phyloP scores from a whole-genome alignment of 2,329 filamentous ascomycete genomes.

The Stenocarpella maydis region DNA sequence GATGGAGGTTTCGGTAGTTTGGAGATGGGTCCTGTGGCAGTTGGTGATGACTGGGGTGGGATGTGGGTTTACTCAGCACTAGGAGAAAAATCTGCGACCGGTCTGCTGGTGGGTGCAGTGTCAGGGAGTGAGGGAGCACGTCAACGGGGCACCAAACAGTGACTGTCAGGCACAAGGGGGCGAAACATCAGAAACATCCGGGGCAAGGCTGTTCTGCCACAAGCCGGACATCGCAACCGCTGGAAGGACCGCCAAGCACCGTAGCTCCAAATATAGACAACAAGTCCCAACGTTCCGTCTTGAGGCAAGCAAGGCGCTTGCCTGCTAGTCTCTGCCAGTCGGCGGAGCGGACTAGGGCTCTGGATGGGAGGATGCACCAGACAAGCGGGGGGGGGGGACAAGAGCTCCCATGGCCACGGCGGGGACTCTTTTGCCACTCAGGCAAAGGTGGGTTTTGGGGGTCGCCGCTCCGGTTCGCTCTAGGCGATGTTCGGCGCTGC shows the following conservation, averaged over 20 bases:
- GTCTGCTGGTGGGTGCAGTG: not conserved
- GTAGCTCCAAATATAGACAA: constrained; percentile 25
- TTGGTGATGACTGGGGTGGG: not conserved
- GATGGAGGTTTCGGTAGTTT: not conserved
- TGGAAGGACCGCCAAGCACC: constrained; percentile 14
- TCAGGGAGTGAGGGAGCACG: not conserved
- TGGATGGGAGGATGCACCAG: not conserved
- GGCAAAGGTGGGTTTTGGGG: not conserved
- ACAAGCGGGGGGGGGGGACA: not conserved
- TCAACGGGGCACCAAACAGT: not conserved
- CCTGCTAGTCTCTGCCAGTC: not conserved
- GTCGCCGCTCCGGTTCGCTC: constrained; percentile 16
- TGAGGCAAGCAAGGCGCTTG: not conserved
- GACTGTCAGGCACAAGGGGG: constrained; percentile 21
- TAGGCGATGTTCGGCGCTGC: constrained; percentile 10
- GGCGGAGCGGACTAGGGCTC: constrained; percentile 2
- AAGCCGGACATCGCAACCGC: not conserved
- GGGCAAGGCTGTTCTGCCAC: not conserved
- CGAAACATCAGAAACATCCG: constrained; percentile 7
- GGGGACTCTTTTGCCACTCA: not conserved
- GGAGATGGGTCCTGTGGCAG: not conserved
- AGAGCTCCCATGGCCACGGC: not conserved
- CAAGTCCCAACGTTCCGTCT: not conserved
- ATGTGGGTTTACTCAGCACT: constrained; percentile 18
- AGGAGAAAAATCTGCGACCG: constrained; percentile 1